A percentile compares a stretch with the other conserved stretches of the same genome.
Evolutionary conservation across 2,329 filamentous ascomycete species (phyloP).

Genomic region (Neonectria neomacrospora): DNA sequence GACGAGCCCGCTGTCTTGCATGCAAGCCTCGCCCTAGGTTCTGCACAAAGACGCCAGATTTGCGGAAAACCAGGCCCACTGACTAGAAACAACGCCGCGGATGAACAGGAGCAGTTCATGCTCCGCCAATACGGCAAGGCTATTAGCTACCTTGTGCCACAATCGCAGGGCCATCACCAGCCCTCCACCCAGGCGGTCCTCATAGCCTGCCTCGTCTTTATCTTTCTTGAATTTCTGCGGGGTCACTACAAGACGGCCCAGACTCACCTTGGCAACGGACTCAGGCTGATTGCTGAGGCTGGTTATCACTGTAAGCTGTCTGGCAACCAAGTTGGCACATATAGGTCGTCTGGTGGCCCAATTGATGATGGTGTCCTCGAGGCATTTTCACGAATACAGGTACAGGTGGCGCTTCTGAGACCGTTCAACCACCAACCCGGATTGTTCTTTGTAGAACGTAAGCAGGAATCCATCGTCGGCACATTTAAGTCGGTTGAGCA

Average conservation of each 20-base stretch:
- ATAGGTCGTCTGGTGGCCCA: slow-evolving; percentile 52
- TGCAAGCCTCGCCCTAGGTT: slow-evolving; percentile 52
- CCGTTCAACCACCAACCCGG: slow-evolving; percentile 28
- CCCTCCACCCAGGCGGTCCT: slow-evolving; percentile 50
- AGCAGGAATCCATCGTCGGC: slow-evolving; percentile 18
- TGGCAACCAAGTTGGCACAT: slow-evolving; percentile 12
- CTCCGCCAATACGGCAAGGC: slow-evolving; percentile 53
- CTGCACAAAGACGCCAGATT: slow-evolving; percentile 44
- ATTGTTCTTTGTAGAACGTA: slow-evolving; percentile 7
- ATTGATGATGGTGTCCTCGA: slow-evolving; percentile 50
- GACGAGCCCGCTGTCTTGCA: slow-evolving; percentile 54
- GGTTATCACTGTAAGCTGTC: neutral
- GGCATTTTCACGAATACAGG: slow-evolving; percentile 50
- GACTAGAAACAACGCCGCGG: neutral
- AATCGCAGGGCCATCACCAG: slow-evolving; percentile 40
- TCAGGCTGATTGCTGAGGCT: slow-evolving; percentile 50
- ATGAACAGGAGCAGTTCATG: slow-evolving; percentile 34
- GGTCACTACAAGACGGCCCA: slow-evolving; percentile 52
- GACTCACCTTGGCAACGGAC: slow-evolving; percentile 55
- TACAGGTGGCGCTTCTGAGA: slow-evolving; percentile 42
- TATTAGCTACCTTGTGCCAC: slow-evolving; percentile 49
- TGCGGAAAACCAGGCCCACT: neutral
- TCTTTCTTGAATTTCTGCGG: slow-evolving; percentile 48
- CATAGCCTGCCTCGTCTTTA: slow-evolving; percentile 53
- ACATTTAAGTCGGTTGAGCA: slow-evolving; percentile 11